phyloP scores from a whole-genome alignment of 23 red algal genomes.

The Gracilaria caudata region DNA sequence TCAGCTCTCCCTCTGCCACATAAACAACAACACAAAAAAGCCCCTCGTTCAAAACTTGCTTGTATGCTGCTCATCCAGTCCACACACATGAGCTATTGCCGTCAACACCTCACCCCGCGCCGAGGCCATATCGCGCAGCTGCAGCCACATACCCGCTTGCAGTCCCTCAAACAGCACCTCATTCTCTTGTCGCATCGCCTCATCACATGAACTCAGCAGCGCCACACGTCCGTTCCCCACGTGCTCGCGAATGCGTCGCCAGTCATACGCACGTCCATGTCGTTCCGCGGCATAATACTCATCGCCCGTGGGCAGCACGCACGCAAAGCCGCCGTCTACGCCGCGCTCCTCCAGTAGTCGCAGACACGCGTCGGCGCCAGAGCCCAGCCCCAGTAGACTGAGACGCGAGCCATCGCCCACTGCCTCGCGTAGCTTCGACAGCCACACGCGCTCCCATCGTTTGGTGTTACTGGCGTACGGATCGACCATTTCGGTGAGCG shows the following conservation, averaged over 20 bases:
- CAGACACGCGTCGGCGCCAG: slow-evolving; percentile 41
- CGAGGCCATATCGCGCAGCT: no score
- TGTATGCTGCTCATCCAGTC: no score
- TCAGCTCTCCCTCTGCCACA: not conserved
- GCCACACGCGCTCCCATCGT: slow-evolving; percentile 60
- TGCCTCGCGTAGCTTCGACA: not conserved
- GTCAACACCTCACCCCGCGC: no score
- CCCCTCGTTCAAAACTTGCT: no score
- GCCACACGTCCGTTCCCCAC: not conserved
- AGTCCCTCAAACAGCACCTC: not conserved
- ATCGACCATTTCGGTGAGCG: not conserved
- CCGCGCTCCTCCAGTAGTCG: slow-evolving; percentile 4
- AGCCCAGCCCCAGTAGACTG: slow-evolving; percentile 10
- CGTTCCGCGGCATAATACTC: slow-evolving; percentile 46
- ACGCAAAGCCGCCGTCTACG: not conserved
- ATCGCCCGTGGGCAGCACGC: slow-evolving; percentile 24
- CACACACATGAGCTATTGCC: no score
- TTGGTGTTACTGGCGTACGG: slow-evolving; percentile 43
- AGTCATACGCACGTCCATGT: slow-evolving; percentile 22
- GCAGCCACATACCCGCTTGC: not conserved
- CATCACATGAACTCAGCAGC: not conserved
- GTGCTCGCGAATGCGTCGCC: slow-evolving; percentile 9
- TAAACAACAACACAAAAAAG: not conserved
- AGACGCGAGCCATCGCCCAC: not conserved
- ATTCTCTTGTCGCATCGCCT: not conserved